A percentile compares a stretch with the other conserved stretches of the same genome.
phyloP scores from a whole-genome alignment of 306 rosid species.

The Castanopsis chinensis region DNA sequence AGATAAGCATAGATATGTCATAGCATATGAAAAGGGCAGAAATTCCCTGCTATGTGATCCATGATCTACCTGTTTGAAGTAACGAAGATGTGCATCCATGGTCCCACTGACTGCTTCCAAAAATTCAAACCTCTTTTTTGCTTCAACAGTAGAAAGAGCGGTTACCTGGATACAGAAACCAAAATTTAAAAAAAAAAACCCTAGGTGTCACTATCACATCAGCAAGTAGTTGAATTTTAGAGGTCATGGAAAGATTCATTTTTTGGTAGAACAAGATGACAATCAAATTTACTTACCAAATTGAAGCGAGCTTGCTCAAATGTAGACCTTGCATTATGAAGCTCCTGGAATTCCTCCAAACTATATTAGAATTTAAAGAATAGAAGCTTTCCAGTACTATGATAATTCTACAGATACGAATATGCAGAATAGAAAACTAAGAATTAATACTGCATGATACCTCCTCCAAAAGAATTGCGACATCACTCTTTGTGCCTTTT shows the following conservation, averaged over 20 bases:
- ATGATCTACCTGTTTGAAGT: conserved; percentile 86
- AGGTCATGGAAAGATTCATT: conserved; percentile 8
- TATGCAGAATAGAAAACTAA: background rate
- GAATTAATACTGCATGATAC: conserved; percentile 39
- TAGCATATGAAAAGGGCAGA: conserved; percentile 10
- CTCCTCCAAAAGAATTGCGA: conserved; percentile 82
- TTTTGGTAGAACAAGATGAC: conserved; percentile 2
- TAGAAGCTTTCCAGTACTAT: conserved; percentile 12
- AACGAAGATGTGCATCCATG: conserved; percentile 99
- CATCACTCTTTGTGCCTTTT: conserved; percentile 87
- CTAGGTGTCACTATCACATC: background rate
- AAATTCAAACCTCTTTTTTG: conserved; percentile 96
- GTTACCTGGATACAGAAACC: conserved; percentile 64
- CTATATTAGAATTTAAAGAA: conserved; percentile 27
- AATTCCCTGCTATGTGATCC: conserved; percentile 20
- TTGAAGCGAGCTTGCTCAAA: conserved; percentile 98
- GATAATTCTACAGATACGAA: conserved; percentile 7
- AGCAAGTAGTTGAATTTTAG: background rate
- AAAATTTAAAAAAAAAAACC: conserved; percentile 10
- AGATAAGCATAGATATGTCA: conserved; percentile 17
- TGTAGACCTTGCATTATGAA: conserved; percentile 82
- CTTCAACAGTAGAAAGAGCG: conserved; percentile 91
- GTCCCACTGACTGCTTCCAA: conserved; percentile 99
- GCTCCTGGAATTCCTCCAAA: conserved; percentile 67
- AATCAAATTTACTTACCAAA: conserved; percentile 50